Evolutionary conservation across 768 basidiomycete genomes (phyloP), one percentile per base, ranked within the genome.

Genomic region (Rhizopogon vesiculosus): DNA sequence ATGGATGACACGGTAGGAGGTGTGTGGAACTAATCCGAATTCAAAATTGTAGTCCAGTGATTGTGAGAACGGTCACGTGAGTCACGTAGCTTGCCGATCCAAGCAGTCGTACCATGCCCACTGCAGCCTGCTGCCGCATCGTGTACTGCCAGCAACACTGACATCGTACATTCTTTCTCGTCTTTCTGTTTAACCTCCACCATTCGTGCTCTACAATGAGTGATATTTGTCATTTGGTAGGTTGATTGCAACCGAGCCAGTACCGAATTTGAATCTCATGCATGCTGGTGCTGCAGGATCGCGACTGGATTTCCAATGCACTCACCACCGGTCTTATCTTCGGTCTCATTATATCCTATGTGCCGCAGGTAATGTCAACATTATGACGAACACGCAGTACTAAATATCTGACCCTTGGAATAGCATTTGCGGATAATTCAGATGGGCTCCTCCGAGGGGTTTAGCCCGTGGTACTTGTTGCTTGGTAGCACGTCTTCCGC

Each of bases 401-500:
- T 25, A 16, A 22, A 25, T 3, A 38, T 25, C 19, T 49, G 15
- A 49, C 48, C 16, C 8, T 35, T 16, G 15, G 15, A 38, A 31
- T 49, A 93, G 87, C 91, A 92, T 62, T 72, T 84, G 52, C 81
- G 93, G 7, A 97, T 97, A 61, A 88, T 97, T 63, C 67, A 76
- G 49, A 78, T 84, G 22, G 79, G 83, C 40, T 87, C 93, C 0
- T 93, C 89, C 0, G 86, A 95, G 61, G 97, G 97, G 0, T 85
- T 98, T 59, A 94, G 90, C 58, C 93, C 95, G 16, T 87, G 89
- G 81, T 98, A 91, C 65, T 74, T 98, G 35, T 76, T 98, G 6
- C 82, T 98, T 0, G 97, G 97, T 7, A 87, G 86, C 59, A 91
- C 89, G 0, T 90, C 89, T 15, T 82, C 86, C 12, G 87, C 91